phyloP scores from a whole-genome alignment of 169 alveolate genomes.

The Plasmodium berghei region DNA sequence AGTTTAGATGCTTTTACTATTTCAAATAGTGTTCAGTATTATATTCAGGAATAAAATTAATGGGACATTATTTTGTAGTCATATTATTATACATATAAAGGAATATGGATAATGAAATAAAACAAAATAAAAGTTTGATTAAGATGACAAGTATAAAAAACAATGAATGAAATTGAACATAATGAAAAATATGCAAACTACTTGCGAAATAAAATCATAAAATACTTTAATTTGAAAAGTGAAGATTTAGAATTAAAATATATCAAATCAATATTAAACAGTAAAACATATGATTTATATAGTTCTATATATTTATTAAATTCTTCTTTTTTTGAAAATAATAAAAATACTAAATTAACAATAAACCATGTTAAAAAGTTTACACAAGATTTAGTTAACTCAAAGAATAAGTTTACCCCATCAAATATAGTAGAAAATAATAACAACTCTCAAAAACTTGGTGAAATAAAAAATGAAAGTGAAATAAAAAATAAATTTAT shows the following conservation, averaged over 20 bases:
- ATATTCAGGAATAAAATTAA: too few species aligned
- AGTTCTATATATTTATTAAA: conserved; percentile 47
- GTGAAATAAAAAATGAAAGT: too few species aligned
- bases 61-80: too few species aligned
- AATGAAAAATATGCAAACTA: conserved; percentile 42
- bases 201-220: conserved; percentile 39
- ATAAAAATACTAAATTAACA: conserved; percentile 29
- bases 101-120: too few species aligned
- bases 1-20: too few species aligned
- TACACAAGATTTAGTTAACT: conserved; percentile 49
- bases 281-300: conserved; percentile 34
- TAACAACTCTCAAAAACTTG: background rate
- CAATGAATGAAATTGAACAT: background rate
- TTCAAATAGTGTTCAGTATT: too few species aligned
- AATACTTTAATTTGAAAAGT: conserved; percentile 58
- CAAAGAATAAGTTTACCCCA: conserved; percentile 9
- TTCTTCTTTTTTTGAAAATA: conserved; percentile 41
- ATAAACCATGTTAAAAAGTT: conserved; percentile 25
- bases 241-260: conserved; percentile 52
- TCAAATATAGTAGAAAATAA: background rate
- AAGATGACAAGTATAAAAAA: background rate
- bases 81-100: too few species aligned
- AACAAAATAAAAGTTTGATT: too few species aligned
- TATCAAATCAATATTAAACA: conserved; percentile 41
- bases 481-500: too few species aligned